Evolutionary conservation across 2,329 filamentous ascomycete species (phyloP), one percentile per base, ranked within the genome.

Genomic region (Plenodomus biglobosus): DNA sequence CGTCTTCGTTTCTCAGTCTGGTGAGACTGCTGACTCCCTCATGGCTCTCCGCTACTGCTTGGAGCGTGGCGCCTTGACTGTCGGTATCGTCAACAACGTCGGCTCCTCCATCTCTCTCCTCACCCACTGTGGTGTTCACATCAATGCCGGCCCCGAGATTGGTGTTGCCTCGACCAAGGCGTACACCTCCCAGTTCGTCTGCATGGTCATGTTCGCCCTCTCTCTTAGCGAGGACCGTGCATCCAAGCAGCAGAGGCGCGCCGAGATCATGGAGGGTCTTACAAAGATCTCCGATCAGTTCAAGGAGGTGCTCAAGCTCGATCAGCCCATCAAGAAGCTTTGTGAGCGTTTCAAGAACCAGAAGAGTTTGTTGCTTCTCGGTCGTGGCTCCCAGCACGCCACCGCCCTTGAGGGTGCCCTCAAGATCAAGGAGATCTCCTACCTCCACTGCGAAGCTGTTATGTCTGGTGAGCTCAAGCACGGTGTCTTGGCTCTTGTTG

Each of bases 401-500:
- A 99, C 94, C 65, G 94, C 94, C 47, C 85, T 99, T 18, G 94
- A 99, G 80, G 94, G 83, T 76, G 94, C 94, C 41, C 82, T 99
- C 63, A 99, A 99, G 83, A 99, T 99, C 77, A 99, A 99, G 84
- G 94, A 99, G 79, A 99, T 99, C 68, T 97, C 92, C 16, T 99
- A 99, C 77, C 88, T 99, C 51, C 94, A 99, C 77, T 99, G 94
- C 76, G 94, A 99, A 79, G 94, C 94, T 65, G 94, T 99, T 80
- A 99, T 99, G 94, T 97, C 94, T 58, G 94, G 94, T 76, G 94
- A 99, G 79, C 84, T 99, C 66, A 99, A 99, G 85, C 94, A 99
- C 76, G 94, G 94, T 81, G 94, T 99, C 43, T 80, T 99, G 71
- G 94, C 94, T 44, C 83, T 99, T 55, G 94, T 99, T 51, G 94